Percentiles rank a stretch among this genome's conserved stretches.
phyloP scores from a whole-genome alignment of 768 basidiomycete genomes.

The Artomyces pyxidatus region DNA sequence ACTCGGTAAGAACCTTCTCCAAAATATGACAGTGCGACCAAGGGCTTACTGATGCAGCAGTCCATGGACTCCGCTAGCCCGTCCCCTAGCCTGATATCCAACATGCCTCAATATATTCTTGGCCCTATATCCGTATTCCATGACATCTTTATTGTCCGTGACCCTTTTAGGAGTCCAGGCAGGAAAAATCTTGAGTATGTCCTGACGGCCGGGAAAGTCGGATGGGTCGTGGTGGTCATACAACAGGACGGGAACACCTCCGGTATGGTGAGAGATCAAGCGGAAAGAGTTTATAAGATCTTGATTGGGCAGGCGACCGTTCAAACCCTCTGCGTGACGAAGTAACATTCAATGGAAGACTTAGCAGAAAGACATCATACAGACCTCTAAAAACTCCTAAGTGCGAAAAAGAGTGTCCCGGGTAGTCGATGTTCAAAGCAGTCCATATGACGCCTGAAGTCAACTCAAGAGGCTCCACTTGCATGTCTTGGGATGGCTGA shows the following conservation, averaged over 20 bases:
- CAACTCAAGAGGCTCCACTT: constrained; percentile 52
- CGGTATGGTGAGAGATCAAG: constrained; percentile 62
- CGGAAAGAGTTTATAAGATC: constrained; percentile 83
- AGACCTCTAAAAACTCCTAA: constrained; percentile 91
- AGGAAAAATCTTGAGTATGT: constrained; percentile 25
- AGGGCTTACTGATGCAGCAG: constrained; percentile 74
- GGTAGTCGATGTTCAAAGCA: constrained; percentile 89
- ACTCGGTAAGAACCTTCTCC: not conserved
- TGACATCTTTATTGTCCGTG: constrained; percentile 34
- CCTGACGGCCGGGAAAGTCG: constrained; percentile 28
- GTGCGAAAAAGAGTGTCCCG: constrained; percentile 94
- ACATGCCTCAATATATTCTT: constrained; percentile 65
- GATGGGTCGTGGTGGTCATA: constrained; percentile 66
- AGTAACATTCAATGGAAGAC: not conserved
- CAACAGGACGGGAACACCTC: constrained; percentile 67
- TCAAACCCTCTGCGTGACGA: constrained; percentile 69
- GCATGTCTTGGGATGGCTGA: constrained; percentile 40
- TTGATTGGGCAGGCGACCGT: constrained; percentile 93
- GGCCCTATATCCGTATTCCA: constrained; percentile 48
- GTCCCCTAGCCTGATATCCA: constrained; percentile 68
- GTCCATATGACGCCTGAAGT: constrained; percentile 92
- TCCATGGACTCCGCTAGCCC: constrained; percentile 83
- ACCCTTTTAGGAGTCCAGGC: constrained; percentile 41
- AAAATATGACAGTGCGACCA: too few species aligned
- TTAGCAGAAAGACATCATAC: constrained; percentile 16